Evolutionary conservation across 108 stramenopile genomes (phyloP).

Genomic region (Cyclotella distinguenda): DNA sequence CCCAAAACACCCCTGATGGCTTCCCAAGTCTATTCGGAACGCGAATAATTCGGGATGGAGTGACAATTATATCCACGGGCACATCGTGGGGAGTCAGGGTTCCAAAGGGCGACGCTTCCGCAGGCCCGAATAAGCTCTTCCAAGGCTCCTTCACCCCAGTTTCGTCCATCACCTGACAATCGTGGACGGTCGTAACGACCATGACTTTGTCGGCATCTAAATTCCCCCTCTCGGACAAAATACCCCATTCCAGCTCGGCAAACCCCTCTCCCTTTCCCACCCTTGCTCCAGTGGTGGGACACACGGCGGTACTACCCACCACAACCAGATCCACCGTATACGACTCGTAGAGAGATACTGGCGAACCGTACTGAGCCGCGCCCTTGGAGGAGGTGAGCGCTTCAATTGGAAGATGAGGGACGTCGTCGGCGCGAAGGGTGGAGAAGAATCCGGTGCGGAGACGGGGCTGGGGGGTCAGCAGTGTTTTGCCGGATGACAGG

Average conservation of each 20-base stretch:
- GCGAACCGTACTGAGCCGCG: constrained; percentile 64
- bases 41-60: constrained; percentile 59
- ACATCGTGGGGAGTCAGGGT: constrained; percentile 68
- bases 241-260: constrained; percentile 81
- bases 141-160: constrained; percentile 28
- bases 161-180: constrained; percentile 57
- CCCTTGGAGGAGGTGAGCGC: constrained; percentile 61
- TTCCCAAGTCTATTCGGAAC: constrained; percentile 60
- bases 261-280: constrained; percentile 80
- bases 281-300: constrained; percentile 67
- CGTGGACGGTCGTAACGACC: constrained; percentile 73
- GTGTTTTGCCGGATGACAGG: constrained; percentile 54
- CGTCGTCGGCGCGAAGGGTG: constrained; percentile 39
- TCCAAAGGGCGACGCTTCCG: constrained; percentile 42
- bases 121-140: constrained; percentile 20
- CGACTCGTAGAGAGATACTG: constrained; percentile 57
- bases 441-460: constrained; percentile 73
- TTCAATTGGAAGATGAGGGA: constrained; percentile 55
- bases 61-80: constrained; percentile 74
- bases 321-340: constrained; percentile 72
- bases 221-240: constrained; percentile 64
- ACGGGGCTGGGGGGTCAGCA: constrained; percentile 71
- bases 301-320: constrained; percentile 74
- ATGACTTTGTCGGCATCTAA: constrained; percentile 50
- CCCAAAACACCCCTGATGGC: constrained; percentile 71